Evolutionary conservation across 345 rosid genomes (phyloP), one percentile per base, ranked within the genome.

Genomic region (Ailanthus altissimus): DNA sequence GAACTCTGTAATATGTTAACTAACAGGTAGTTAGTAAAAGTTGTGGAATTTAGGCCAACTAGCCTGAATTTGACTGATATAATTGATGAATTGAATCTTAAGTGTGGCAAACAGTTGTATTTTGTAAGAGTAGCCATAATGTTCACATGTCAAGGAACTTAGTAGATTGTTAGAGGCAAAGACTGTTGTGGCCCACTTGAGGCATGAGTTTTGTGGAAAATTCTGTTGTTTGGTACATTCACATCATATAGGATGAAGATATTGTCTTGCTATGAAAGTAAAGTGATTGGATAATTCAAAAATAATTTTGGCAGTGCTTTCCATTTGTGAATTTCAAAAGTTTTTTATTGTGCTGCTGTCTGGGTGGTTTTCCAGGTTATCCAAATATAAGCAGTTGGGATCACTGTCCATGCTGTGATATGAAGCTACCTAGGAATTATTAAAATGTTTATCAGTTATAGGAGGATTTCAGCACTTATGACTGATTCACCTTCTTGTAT

Each of bases 401-500:
- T 32, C 1, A 1, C 1, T 32, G 38, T 32, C 38, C 38, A 32
- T 3, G 3, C 38, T 32, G 38, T 32, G 70, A 10, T 12, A 57
- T 42, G 8, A 56, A 36, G 47, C 64, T 40, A 21, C 28, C 14
- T 20, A 28, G 13, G 12, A 9, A 16, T 8, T 51, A 3, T 51
- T 1, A 1, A 28, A 2, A 47, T 47, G 47, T 69, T 50, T 49
- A 18, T n/a, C 16, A 36, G 36, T 53, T 46, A 18, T 20, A 2
- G 14, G n/a, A 42, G 40, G 21, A 72, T n/a, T n/a, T 72, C 8
- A 4, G 1, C 45, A 10, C 46, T 70, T 18, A 7, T 28, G 13
- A 47, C 38, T 20, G 26, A 56, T 9, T 78, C 46, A 10, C 74
- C 67, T 70, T 68, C 26, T 62, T 73, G 36, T 80, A 80, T 54